Percentiles rank a stretch among this genome's conserved stretches.
phyloP scores from a whole-genome alignment of 345 rosid species.

The Gossypium raimondii region DNA sequence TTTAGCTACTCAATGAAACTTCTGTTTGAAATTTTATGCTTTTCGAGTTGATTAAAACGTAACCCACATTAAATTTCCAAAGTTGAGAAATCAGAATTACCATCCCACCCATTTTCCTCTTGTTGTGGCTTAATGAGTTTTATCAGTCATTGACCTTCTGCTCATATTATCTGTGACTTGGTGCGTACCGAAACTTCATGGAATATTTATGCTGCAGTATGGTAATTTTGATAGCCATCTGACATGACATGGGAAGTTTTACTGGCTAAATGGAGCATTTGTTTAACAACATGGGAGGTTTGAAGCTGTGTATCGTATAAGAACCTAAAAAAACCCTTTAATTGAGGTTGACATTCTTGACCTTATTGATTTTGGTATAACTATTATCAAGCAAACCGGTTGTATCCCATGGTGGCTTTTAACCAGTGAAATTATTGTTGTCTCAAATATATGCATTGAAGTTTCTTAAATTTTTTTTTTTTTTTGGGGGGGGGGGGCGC shows the following conservation, averaged over 20 bases:
- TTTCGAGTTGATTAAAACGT: not conserved
- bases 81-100: not conserved
- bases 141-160: slow-evolving; percentile 27
- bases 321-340: not conserved
- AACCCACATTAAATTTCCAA: not conserved
- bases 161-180: slow-evolving; percentile 31
- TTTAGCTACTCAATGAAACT: not conserved
- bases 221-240: slow-evolving; percentile 32
- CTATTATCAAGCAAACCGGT: not conserved
- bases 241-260: slow-evolving; percentile 36
- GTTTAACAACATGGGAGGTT: slow-evolving; percentile 20
- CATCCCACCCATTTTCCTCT: slow-evolving; percentile 14
- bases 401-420: not conserved
- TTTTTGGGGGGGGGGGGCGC: not conserved
- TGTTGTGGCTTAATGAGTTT: slow-evolving; percentile 22
- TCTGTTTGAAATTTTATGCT: not conserved
- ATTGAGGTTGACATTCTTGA: not conserved
- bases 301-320: slow-evolving; percentile 16
- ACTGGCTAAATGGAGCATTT: slow-evolving; percentile 27
- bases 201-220: slow-evolving; percentile 31
- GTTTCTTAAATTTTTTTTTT: slow-evolving; percentile 3
- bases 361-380: slow-evolving; percentile 8
- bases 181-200: slow-evolving; percentile 31
- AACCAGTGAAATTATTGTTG: no score
- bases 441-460: not conserved